phyloP scores from a whole-genome alignment of 2,329 filamentous ascomycete species.

The Magnaporthiopsis incrustans region DNA sequence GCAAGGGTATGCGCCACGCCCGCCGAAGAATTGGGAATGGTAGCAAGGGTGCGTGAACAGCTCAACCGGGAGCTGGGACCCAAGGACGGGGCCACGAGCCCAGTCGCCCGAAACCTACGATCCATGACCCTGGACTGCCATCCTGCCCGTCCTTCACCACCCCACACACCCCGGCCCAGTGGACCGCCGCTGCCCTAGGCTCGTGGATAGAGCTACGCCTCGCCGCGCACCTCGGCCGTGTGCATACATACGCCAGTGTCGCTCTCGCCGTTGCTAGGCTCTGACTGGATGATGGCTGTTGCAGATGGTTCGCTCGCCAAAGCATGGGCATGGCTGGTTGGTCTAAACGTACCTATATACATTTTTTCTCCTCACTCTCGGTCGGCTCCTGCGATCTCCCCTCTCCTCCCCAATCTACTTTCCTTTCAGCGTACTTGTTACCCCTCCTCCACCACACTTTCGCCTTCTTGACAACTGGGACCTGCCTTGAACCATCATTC shows the following conservation, averaged over 20 bases:
- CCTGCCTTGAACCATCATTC: not conserved
- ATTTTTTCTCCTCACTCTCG: not conserved
- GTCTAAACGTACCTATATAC: not conserved
- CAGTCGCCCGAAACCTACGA: not conserved
- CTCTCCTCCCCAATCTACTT: not conserved
- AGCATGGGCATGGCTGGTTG: not conserved
- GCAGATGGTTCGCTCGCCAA: not conserved
- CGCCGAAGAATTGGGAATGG: not conserved
- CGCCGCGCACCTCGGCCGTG: not conserved
- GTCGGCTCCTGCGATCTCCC: not conserved
- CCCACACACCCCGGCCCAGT: not conserved
- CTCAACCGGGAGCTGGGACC: not conserved
- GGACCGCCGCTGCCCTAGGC: not conserved
- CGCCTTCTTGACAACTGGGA: not conserved
- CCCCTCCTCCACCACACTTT: not conserved
- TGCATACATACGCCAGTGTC: not conserved
- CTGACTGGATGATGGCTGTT: not conserved
- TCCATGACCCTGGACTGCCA: not conserved
- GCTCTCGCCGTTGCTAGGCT: not conserved
- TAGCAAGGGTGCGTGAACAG: not conserved
- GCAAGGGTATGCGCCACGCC: not conserved
- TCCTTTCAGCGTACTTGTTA: not conserved
- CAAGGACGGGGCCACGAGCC: not conserved
- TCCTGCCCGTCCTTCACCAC: not conserved
- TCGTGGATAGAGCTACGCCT: not conserved